Evolutionary conservation across 78 protist genomes (phyloP).

Genomic region (Polysphondylium violaceum): DNA sequence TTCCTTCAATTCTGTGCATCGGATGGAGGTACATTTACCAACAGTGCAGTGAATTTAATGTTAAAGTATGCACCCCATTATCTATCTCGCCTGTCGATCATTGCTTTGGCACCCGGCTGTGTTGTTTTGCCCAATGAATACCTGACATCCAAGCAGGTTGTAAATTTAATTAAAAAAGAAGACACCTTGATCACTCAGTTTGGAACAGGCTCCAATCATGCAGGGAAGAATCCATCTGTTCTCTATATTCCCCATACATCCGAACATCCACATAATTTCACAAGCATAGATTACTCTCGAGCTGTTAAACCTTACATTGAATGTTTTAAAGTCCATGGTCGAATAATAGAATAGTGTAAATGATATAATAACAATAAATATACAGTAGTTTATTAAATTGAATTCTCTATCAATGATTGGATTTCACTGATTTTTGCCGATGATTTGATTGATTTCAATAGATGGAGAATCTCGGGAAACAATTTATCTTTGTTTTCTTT

Average conservation of each 20-base stretch:
- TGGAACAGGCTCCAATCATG: slow-evolving; percentile 16
- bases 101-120: slow-evolving; percentile 49
- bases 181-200: slow-evolving; percentile 12
- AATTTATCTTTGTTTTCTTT: too few species aligned
- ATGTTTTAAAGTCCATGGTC: background rate
- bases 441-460: too few species aligned
- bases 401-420: too few species aligned
- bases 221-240: background rate
- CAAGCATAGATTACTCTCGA: background rate
- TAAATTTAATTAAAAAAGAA: slow-evolving; percentile 42
- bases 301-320: slow-evolving; percentile 7
- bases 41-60: background rate
- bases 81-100: background rate
- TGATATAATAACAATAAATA: too few species aligned
- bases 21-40: slow-evolving; percentile 53
- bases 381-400: too few species aligned
- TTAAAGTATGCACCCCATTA: slow-evolving; percentile 1
- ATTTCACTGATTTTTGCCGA: too few species aligned
- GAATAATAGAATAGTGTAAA: slow-evolving; percentile 6
- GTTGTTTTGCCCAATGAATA: slow-evolving; percentile 6
- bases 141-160: background rate
- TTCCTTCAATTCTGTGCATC: slow-evolving; percentile 54
- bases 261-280: slow-evolving; percentile 53
- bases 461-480: too few species aligned
- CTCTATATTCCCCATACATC: slow-evolving; percentile 26